A percentile compares a stretch with the other conserved stretches of the same genome.
Conservation (phyloP, 1,284 basidiomycete species). For the Bondarzewia mesenterica region DNA sequence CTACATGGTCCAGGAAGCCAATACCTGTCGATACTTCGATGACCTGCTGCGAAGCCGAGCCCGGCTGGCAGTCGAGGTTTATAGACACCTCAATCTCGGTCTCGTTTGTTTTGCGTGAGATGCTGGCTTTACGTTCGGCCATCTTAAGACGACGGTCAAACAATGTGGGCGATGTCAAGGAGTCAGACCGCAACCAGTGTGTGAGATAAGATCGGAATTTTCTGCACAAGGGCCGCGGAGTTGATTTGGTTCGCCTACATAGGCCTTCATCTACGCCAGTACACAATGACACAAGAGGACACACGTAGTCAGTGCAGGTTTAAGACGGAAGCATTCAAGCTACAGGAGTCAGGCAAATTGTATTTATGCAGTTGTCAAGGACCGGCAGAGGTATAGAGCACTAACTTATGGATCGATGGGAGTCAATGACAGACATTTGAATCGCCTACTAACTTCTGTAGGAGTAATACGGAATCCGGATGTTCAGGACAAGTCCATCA, state of each 20-base stretch:
- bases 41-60: slow-evolving; percentile 53
- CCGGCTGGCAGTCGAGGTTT: slow-evolving; percentile 76
- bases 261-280: too few relatives aligned
- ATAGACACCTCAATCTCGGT: slow-evolving; percentile 83
- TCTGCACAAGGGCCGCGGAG: neutral
- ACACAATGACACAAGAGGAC: too few relatives aligned
- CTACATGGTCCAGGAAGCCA: slow-evolving; percentile 95
- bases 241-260: too few relatives aligned
- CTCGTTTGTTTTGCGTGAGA: slow-evolving; percentile 88
- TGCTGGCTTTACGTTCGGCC: slow-evolving; percentile 57
- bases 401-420: too few relatives aligned
- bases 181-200: neutral
- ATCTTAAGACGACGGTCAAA: slow-evolving; percentile 19
- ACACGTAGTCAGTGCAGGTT: too few relatives aligned
- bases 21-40: slow-evolving; percentile 93
- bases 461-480: too few relatives aligned
- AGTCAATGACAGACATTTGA: too few relatives aligned
- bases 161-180: neutral
- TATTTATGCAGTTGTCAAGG: too few relatives aligned
- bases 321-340: too few relatives aligned
- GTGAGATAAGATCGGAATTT: neutral
- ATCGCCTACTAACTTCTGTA: too few relatives aligned
- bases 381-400: too few relatives aligned
- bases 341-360: too few relatives aligned
- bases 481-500: slow-evolving; percentile 15